Base-by-base conservation (phyloP, 805 yeast genomes). In the Saccharomyces jurei region DNA sequence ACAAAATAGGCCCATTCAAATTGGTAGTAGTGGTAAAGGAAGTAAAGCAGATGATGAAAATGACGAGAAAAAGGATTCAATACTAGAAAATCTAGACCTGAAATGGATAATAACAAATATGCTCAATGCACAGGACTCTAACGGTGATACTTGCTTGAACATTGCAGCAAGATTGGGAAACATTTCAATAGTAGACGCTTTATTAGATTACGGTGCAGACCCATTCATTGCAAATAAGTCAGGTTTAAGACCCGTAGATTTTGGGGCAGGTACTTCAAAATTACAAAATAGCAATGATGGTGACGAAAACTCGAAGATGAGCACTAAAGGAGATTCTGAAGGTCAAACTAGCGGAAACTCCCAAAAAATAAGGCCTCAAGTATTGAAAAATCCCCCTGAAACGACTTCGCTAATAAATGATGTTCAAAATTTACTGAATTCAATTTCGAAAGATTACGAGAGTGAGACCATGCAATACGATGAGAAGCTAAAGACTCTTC, bases 121-220 rank as follows among this genome's bases (percentile, higher is more conserved):
- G 61, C 84, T 92, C 52, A 92, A 94, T 67, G 86, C 87, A n/a
- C 88, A 86, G 58, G 99, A 94, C 71, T 76, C 82, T 53, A 91
- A 91, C 63, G 99, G 99, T 27, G 97, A 94, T 67, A 94, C 99
- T 0, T 91, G 97, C 50, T 75, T 94, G 56, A 96, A 91, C 66
- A 87, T 94, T 54, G 95, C 96, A 0, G 94, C 97, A 0, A 80
- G 95, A 62, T 81, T 94, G 27, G 96, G 96, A 8, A 87, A 88
- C 67, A 81, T 83, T 49, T 83, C 86, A 48, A 80, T 94, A 54
- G 91, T 87, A 9, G 89, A 87, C 58, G 88, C 86, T 58, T 76
- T 94, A 50, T 70, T 94, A 51, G 91, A 88, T 58, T 86, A 88
- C 54, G 97, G 97, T 41, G 97, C 97, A 1, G 87, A 91, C 65